Evolutionary conservation across 805 yeast species (phyloP).

Genomic region (Spathaspora sp.): DNA sequence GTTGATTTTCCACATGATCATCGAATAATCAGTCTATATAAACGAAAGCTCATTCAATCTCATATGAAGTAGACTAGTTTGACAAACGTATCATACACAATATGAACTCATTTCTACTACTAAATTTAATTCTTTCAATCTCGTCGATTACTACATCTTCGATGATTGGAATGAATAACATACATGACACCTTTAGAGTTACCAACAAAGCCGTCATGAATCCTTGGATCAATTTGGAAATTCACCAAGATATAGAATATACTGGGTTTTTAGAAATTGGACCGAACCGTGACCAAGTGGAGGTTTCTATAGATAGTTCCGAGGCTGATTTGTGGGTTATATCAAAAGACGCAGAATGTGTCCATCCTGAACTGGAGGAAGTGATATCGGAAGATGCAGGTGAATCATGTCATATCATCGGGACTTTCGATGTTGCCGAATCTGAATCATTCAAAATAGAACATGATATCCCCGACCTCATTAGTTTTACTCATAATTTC

Average conservation of each 20-base stretch:
- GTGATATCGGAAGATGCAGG: background rate
- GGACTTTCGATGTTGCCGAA: constrained; percentile 25
- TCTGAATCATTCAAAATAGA: constrained; percentile 42
- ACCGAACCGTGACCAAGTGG: constrained; percentile 15
- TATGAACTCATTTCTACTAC: too few species aligned
- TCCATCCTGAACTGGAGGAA: background rate
- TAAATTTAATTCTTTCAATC: background rate
- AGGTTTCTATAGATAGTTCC: constrained; percentile 11
- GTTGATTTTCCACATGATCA: too few species aligned
- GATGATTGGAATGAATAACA: background rate
- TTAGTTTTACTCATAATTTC: constrained; percentile 12
- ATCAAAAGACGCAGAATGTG: constrained; percentile 6
- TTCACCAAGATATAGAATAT: background rate
- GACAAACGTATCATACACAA: too few species aligned
- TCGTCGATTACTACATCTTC: background rate
- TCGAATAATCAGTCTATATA: too few species aligned
- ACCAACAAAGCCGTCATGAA: background rate
- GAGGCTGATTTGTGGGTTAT: constrained; percentile 17
- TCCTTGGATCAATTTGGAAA: background rate
- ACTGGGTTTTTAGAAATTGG: constrained; percentile 10
- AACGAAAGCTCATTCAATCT: too few species aligned
- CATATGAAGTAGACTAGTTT: too few species aligned
- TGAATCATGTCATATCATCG: background rate
- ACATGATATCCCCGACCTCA: constrained; percentile 37
- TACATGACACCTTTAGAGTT: background rate